phyloP scores from a whole-genome alignment of 2,329 filamentous ascomycete genomes.

The Fusarium abutilonis region DNA sequence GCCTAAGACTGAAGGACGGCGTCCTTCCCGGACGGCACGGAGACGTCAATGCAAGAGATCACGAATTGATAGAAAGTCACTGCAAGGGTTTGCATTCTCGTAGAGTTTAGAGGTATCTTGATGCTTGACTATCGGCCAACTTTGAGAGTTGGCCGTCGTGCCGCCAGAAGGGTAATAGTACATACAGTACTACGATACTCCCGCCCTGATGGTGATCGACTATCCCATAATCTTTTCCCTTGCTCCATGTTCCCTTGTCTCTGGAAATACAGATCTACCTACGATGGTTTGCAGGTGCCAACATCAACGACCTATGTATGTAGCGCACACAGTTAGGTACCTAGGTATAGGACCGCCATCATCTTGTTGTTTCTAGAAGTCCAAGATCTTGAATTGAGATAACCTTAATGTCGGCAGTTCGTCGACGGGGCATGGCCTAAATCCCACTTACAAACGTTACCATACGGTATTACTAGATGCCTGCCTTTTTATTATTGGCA shows the following conservation, averaged over 20 bases:
- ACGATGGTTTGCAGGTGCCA: background rate
- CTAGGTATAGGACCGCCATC: background rate
- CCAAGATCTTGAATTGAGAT: too few species aligned
- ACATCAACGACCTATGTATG: background rate
- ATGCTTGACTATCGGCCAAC: constrained; percentile 12
- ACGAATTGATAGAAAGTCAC: constrained; percentile 16
- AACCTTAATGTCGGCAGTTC: too few species aligned
- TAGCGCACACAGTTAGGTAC: background rate
- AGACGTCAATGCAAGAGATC: constrained; percentile 5
- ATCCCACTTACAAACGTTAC: too few species aligned
- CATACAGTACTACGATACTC: background rate
- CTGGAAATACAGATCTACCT: constrained; percentile 34
- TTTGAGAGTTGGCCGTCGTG: constrained; percentile 1
- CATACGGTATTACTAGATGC: too few species aligned
- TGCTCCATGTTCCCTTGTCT: constrained; percentile 2
- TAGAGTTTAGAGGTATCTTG: constrained; percentile 5
- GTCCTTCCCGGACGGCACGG: background rate
- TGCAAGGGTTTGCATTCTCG: constrained; percentile 3
- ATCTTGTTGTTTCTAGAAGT: too few species aligned
- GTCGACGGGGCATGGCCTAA: too few species aligned
- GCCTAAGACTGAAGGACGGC: constrained; percentile 13
- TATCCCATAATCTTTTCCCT: background rate
- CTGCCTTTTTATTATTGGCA: too few species aligned
- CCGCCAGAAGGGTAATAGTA: background rate
- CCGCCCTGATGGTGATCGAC: constrained; percentile 14